Evolutionary conservation across 1,139 yeast genomes (phyloP).

Genomic region (Suhomyces yuchorum): DNA sequence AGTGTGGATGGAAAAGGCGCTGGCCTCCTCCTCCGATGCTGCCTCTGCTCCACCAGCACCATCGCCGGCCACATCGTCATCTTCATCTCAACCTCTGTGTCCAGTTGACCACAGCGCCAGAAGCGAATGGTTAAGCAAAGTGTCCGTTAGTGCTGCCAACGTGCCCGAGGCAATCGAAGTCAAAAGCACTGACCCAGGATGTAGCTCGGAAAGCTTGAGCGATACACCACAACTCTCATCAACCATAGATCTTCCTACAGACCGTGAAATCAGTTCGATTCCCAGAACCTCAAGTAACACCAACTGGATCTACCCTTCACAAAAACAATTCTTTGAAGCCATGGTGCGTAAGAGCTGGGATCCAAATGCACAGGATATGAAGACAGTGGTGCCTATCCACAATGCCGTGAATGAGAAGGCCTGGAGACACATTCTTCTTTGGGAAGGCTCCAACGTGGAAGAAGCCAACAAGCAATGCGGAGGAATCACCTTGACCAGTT

Average conservation of each 20-base stretch:
- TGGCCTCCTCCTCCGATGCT: background rate
- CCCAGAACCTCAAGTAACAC: constrained; percentile 68
- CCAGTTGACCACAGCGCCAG: constrained; percentile 31
- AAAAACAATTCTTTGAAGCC: constrained; percentile 91
- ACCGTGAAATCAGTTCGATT: constrained; percentile 78
- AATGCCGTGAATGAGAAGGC: constrained; percentile 92
- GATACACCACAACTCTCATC: constrained; percentile 10
- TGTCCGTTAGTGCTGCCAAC: constrained; percentile 32
- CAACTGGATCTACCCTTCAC: constrained; percentile 95
- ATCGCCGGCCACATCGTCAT: background rate
- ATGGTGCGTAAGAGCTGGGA: constrained; percentile 90
- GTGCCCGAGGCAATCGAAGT: constrained; percentile 45
- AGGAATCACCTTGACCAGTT: constrained; percentile 80
- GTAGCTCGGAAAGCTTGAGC: constrained; percentile 34
- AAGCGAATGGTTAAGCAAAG: constrained; percentile 27
- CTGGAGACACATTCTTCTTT: constrained; percentile 78
- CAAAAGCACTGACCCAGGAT: constrained; percentile 25
- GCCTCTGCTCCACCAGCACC: background rate
- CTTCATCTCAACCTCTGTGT: constrained; percentile 20
- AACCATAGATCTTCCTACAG: constrained; percentile 53
- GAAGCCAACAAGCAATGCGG: constrained; percentile 61
- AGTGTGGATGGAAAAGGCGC: constrained; percentile 47
- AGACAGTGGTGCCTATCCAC: constrained; percentile 89
- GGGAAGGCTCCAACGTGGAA: constrained; percentile 73
- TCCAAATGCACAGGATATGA: constrained; percentile 82